A percentile compares a stretch with the other conserved stretches of the same genome.
Evolutionary conservation across 2,329 filamentous ascomycete species (phyloP).

Genomic region (Colletotrichum aenigma): DNA sequence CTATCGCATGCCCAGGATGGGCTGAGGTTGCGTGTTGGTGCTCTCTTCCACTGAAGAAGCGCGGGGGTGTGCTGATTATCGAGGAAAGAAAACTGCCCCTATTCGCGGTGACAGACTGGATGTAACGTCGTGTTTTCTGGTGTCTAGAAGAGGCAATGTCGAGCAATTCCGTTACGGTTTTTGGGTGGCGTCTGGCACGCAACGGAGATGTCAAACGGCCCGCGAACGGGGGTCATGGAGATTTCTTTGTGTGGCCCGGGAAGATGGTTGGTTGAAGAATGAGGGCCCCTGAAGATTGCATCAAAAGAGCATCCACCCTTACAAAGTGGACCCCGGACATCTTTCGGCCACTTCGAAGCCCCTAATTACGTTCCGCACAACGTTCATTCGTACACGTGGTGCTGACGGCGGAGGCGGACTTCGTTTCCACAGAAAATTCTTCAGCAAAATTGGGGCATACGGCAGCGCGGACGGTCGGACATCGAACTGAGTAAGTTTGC

Average conservation of each 20-base stretch:
- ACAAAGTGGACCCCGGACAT: background rate
- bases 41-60: background rate
- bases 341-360: background rate
- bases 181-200: background rate
- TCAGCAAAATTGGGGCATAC: background rate
- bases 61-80: background rate
- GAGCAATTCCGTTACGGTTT: background rate
- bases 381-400: slow-evolving; percentile 8
- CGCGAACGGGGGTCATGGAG: slow-evolving; percentile 1
- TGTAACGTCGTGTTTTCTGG: background rate
- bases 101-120: background rate
- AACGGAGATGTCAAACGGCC: slow-evolving; percentile 12
- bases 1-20: background rate
- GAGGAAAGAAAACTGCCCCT: background rate
- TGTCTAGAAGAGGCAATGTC: background rate
- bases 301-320: background rate
- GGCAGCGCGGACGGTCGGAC: background rate
- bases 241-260: background rate
- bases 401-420: background rate
- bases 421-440: background rate
- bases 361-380: slow-evolving; percentile 5
- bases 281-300: background rate
- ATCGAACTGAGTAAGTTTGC: background rate
- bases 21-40: background rate
- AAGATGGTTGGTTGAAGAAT: slow-evolving; percentile 4